Percentiles rank a stretch among this genome's conserved stretches.
These are phyloP conservation scores for Gaultheria prostrata DNA, from an alignment of 148 eudicot genomes.

Conservation along the genomic window DNA sequence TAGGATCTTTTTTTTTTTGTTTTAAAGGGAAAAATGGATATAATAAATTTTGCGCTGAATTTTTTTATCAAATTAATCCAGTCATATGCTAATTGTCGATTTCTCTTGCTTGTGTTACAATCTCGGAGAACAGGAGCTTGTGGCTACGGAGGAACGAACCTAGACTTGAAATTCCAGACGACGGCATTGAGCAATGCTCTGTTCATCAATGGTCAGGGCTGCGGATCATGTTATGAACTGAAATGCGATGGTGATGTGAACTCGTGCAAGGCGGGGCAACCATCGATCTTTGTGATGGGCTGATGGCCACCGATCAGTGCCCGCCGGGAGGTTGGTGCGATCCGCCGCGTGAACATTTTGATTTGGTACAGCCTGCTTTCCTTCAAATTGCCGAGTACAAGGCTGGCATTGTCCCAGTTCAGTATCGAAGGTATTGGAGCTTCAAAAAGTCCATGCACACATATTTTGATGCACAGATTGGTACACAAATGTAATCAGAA, in stretches of 20 bases:
- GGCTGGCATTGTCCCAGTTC: slow-evolving; percentile 50
- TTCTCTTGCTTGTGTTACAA: background rate
- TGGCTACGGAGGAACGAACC: slow-evolving; percentile 37
- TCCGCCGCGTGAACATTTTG: slow-evolving; percentile 48
- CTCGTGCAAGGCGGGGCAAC: slow-evolving; percentile 27
- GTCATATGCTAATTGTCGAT: background rate
- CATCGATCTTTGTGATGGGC: slow-evolving; percentile 36
- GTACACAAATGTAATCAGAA: background rate
- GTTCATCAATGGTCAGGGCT: slow-evolving; percentile 41
- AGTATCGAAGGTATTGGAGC: slow-evolving; percentile 31
- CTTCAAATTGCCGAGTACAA: slow-evolving; percentile 37
- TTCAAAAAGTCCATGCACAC: background rate
- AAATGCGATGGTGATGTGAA: slow-evolving; percentile 31
- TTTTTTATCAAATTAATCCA: background rate
- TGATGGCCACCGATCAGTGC: slow-evolving; percentile 52
- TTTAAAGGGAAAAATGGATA: background rate
- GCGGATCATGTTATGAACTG: slow-evolving; percentile 43
- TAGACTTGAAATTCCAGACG: slow-evolving; percentile 36
- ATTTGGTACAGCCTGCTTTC: slow-evolving; percentile 41
- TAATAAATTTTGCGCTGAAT: background rate
- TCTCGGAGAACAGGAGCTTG: slow-evolving; percentile 43
- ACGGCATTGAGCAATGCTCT: slow-evolving; percentile 43
- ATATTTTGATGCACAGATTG: background rate
- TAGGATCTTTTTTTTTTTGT: background rate
- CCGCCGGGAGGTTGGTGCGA: slow-evolving; percentile 65